These are phyloP conservation scores for Candida namnaoensis DNA, from an alignment of 805 yeast genomes.

Conservation along the genomic window DNA sequence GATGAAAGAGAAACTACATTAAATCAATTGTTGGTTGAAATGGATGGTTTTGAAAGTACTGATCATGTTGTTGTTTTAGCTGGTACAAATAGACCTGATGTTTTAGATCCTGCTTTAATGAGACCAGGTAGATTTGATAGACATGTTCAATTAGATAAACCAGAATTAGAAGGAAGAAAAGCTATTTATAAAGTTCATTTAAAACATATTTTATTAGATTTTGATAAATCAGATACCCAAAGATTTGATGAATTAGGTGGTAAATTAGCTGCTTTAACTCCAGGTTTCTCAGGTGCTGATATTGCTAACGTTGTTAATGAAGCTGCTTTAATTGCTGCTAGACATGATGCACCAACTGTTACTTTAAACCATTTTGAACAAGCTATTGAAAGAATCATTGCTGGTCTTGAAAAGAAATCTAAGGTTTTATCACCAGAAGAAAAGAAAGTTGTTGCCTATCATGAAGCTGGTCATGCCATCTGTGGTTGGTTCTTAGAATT, in stretches of 20 bases:
- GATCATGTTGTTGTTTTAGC: slow-evolving; percentile 93
- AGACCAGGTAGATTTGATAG: slow-evolving; percentile 96
- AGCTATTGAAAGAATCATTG: slow-evolving; percentile 91
- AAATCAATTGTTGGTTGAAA: slow-evolving; percentile 86
- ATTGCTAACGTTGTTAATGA: slow-evolving; percentile 93
- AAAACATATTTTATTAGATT: slow-evolving; percentile 41
- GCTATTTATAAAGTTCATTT: slow-evolving; percentile 80
- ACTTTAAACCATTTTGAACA: slow-evolving; percentile 72
- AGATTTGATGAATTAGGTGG: slow-evolving; percentile 63
- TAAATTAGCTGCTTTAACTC: slow-evolving; percentile 83
- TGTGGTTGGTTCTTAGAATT: slow-evolving; percentile 87
- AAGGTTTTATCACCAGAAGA: slow-evolving; percentile 73
- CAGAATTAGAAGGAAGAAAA: slow-evolving; percentile 84
- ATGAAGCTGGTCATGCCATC: slow-evolving; percentile 95
- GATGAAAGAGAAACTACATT: slow-evolving; percentile 92
- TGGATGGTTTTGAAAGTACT: slow-evolving; percentile 87
- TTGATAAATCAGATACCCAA: slow-evolving; percentile 29
- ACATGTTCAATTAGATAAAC: slow-evolving; percentile 78
- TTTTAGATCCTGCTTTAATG: slow-evolving; percentile 79
- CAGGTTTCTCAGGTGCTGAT: slow-evolving; percentile 95
- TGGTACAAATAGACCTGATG: slow-evolving; percentile 91
- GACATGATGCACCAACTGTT: slow-evolving; percentile 56
- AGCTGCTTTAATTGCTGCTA: slow-evolving; percentile 89
- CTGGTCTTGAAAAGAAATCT: slow-evolving; percentile 86
- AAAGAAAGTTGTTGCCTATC: slow-evolving; percentile 82